phyloP scores from a whole-genome alignment of 495 filamentous ascomycete species.

The Penicillium desertorum region DNA sequence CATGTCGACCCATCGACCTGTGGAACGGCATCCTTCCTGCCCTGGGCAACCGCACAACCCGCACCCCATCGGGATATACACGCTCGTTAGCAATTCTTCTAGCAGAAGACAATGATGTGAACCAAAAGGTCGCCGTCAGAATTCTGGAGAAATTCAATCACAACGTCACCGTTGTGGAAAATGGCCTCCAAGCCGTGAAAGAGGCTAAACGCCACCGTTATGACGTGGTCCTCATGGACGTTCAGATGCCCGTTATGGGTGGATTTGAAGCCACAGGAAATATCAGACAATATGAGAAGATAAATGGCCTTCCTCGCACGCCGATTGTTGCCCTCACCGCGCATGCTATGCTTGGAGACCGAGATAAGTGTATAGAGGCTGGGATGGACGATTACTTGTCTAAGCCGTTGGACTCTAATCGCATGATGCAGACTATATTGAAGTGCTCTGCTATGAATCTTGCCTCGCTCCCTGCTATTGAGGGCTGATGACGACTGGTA shows the following conservation, averaged over 20 bases:
- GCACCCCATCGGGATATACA: slow-evolving; percentile 77
- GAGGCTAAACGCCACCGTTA: slow-evolving; percentile 54
- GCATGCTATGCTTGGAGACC: slow-evolving; percentile 76
- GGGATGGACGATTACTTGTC: slow-evolving; percentile 86
- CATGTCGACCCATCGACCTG: slow-evolving; percentile 84
- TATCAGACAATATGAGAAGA: slow-evolving; percentile 60
- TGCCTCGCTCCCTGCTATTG: slow-evolving; percentile 7
- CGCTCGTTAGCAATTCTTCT: slow-evolving; percentile 86
- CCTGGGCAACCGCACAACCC: slow-evolving; percentile 80
- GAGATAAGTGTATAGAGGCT: slow-evolving; percentile 70
- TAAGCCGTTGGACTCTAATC: slow-evolving; percentile 69
- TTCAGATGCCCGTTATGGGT: slow-evolving; percentile 81
- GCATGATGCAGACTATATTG: slow-evolving; percentile 70
- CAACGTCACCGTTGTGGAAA: slow-evolving; percentile 65
- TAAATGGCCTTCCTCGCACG: slow-evolving; percentile 49
- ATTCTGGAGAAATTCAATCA: slow-evolving; percentile 77
- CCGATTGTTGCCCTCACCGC: slow-evolving; percentile 84
- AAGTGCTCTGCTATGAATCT: slow-evolving; percentile 46
- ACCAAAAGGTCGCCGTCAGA: slow-evolving; percentile 74
- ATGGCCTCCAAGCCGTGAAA: slow-evolving; percentile 74
- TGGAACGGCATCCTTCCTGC: slow-evolving; percentile 93
- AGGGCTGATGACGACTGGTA: neutral
- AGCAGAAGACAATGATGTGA: slow-evolving; percentile 79
- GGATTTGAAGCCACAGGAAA: slow-evolving; percentile 75
- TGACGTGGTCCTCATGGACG: slow-evolving; percentile 85